Conservation (phyloP, 331 rosid species). For the Prunus yedoensis region DNA sequence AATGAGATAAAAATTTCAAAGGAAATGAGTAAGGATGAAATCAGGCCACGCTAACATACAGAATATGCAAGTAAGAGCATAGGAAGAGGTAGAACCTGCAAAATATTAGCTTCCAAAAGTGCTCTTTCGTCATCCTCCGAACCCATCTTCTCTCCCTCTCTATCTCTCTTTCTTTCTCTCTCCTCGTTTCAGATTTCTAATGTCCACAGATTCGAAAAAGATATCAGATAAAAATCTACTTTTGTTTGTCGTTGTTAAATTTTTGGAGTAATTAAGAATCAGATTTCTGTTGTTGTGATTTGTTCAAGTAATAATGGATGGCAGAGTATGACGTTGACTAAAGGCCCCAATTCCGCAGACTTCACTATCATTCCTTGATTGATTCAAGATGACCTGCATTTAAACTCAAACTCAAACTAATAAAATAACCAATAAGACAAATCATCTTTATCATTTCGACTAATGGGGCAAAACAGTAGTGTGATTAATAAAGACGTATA, state of each 20-base stretch:
- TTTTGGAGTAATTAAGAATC: background rate
- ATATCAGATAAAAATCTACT: background rate
- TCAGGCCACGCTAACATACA: background rate
- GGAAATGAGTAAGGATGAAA: background rate
- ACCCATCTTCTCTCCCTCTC: too few species aligned
- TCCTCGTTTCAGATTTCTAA: background rate
- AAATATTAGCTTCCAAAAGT: slow-evolving; percentile 24
- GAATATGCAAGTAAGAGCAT: background rate
- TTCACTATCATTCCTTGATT: background rate
- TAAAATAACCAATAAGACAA: too few species aligned
- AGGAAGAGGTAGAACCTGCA: slow-evolving; percentile 35
- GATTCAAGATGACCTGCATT: background rate
- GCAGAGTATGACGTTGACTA: too few species aligned
- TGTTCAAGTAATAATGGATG: background rate
- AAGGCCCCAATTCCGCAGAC: background rate
- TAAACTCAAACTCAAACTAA: too few species aligned
- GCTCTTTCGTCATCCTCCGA: slow-evolving; percentile 25
- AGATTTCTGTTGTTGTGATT: background rate
- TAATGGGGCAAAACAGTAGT: too few species aligned
- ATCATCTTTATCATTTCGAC: too few species aligned
- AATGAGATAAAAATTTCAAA: too few species aligned
- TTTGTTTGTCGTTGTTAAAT: too few species aligned
- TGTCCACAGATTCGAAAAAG: background rate
- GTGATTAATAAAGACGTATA: too few species aligned
- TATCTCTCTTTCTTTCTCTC: background rate